Conservation (phyloP, 805 yeast genomes). For the Candida mattraensis region DNA sequence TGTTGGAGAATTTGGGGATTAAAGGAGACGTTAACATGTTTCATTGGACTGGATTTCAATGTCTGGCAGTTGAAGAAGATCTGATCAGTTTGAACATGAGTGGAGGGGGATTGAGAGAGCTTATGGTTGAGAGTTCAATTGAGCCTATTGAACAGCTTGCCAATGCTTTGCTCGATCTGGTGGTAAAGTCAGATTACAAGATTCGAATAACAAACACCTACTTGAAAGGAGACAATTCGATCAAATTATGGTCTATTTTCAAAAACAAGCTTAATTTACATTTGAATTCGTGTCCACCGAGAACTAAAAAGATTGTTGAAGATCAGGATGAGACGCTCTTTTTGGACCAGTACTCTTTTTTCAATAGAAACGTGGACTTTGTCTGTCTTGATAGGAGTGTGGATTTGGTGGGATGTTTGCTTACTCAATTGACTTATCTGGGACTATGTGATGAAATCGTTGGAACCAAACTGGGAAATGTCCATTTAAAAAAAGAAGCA, state of each 20-base stretch:
- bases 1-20: slow-evolving; percentile 26
- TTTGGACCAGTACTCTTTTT: slow-evolving; percentile 34
- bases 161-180: slow-evolving; percentile 46
- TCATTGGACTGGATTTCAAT: slow-evolving; percentile 23
- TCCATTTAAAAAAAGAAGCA: slow-evolving; percentile 20
- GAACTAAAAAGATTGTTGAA: slow-evolving; percentile 32
- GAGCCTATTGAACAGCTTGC: slow-evolving; percentile 50
- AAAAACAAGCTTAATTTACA: slow-evolving; percentile 32
- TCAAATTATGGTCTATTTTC: slow-evolving; percentile 45
- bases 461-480: slow-evolving; percentile 45
- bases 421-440: slow-evolving; percentile 76
- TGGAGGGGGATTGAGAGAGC: slow-evolving; percentile 37
- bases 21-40: slow-evolving; percentile 27
- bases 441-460: slow-evolving; percentile 80
- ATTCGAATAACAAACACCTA: slow-evolving; percentile 54
- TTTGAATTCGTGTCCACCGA: slow-evolving; percentile 32
- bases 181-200: slow-evolving; percentile 38
- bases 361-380: slow-evolving; percentile 57
- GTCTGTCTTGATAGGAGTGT: slow-evolving; percentile 76
- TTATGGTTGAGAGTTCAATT: slow-evolving; percentile 46
- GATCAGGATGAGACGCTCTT: slow-evolving; percentile 37
- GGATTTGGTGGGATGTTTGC: slow-evolving; percentile 69
- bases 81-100: slow-evolving; percentile 42
- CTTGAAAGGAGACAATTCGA: slow-evolving; percentile 60
- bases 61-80: slow-evolving; percentile 36